phyloP scores from a whole-genome alignment of 176 grass and related monocot species.

The maize (Zea mays) region Zm-B73-REFERENCE-NAM-5.0 NC_050098.1:135627001-135627500 shows the following conservation, averaged over 20 bases:
- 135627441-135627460: neutral
- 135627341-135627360: neutral
- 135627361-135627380: neutral
- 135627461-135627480: neutral
- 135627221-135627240: neutral
- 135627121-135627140: neutral
- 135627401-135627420: neutral
- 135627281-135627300: neutral
- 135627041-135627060: no score
- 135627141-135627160: neutral
- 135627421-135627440: neutral
- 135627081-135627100: no score
- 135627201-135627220: neutral
- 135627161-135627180: neutral
- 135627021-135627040: no score
- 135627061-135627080: no score
- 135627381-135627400: neutral
- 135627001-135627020: no score
- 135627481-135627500: neutral
- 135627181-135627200: neutral
- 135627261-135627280: neutral
- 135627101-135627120: no score
- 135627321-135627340: neutral
- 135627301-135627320: neutral
- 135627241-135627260: neutral